Evolutionary conservation across 305 asterid genomes (phyloP), one percentile per base, ranked within the genome.

Genomic region (Andrographis paniculata): DNA sequence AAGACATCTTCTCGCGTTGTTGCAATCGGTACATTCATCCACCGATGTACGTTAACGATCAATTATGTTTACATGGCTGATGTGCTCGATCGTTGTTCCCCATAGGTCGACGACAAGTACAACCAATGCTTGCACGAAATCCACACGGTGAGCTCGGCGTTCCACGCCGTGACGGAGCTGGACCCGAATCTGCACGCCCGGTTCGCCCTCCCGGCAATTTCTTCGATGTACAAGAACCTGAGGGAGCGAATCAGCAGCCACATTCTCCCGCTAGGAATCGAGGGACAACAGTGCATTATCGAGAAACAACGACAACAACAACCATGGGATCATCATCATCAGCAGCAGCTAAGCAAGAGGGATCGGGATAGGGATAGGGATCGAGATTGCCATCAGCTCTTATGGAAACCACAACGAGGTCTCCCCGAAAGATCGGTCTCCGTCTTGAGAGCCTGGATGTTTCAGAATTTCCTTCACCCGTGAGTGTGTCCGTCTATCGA

Each of bases 391-490:
- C 73, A 74, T 50, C 94, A 83, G 1, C 48, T 85, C 11, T n/a
- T n/a, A n/a, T 86, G 94, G 94, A 76, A 88, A 62, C 98, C 98
- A 18, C 94, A 82, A 54, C 71, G 98, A 68, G 96, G 96, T 12
- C 63, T 89, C 42, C 98, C 96, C 0, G 98, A 86, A 67, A 75
- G 79, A 58, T 80, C 98, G 3, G 98, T 89, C 33, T 74, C 96
- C 14, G 87, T 89, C 36, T 68, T 89, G 55, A 79, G 93, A 65
- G 89, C 98, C 0, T 89, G 98, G 98, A 83, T 89, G 95, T 89
- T 86, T 62, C 94, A 86, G 58, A 86, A 89, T 63, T 89, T 89
- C 60, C 96, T 89, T 49, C 98, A 89, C 54, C 98, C 98, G 98
- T 89, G 61, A n/a, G n/a, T 67, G 84, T 61, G 8, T 20, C 15